Percentiles rank a stretch among this genome's conserved stretches.
Evolutionary conservation across 2,329 filamentous ascomycete species (phyloP).

Genomic region (Fragosphaeria purpurea): DNA sequence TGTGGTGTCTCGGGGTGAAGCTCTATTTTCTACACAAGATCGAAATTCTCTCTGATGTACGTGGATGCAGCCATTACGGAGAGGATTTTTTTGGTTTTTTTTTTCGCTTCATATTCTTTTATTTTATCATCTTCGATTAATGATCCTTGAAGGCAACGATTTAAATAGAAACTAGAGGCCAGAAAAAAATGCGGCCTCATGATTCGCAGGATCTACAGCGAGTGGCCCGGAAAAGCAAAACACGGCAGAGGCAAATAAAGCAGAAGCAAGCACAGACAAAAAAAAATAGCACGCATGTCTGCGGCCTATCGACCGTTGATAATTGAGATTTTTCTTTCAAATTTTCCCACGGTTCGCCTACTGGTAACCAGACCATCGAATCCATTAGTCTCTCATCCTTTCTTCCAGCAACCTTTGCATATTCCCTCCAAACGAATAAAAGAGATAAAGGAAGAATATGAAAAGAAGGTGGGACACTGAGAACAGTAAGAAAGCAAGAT

Average conservation of each 20-base stretch:
- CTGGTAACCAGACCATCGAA: slow-evolving; percentile 9
- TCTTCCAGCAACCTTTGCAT: background rate
- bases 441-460: background rate
- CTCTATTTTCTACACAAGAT: no score
- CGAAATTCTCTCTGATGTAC: no score
- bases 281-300: background rate
- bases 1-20: no score
- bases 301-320: slow-evolving; percentile 5
- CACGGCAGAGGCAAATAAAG: background rate
- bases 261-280: background rate
- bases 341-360: background rate
- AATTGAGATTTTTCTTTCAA: slow-evolving; percentile 1
- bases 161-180: no score
- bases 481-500: background rate
- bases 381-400: no score
- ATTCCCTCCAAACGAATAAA: background rate
- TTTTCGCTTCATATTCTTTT: no score
- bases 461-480: background rate
- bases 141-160: no score
- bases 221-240: background rate
- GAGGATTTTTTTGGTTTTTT: no score
- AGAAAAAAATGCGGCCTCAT: no score
- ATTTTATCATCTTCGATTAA: no score
- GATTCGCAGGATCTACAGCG: no score
- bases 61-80: no score